These are phyloP conservation scores for Tinospora cordifolia DNA, from an alignment of 164 flowering plant species.

Conservation along the genomic window DNA sequence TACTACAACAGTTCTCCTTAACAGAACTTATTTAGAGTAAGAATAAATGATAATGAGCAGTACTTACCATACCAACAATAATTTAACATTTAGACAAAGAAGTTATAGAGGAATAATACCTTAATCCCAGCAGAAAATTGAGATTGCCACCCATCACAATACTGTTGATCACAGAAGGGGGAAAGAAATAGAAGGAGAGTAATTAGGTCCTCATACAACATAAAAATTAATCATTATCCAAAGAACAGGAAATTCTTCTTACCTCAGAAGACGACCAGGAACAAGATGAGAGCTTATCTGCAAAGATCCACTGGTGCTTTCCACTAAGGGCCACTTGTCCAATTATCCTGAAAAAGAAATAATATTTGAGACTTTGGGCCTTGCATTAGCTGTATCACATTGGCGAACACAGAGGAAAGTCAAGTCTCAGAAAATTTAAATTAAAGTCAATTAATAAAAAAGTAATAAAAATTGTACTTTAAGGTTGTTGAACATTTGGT, in stretches of 20 bases:
- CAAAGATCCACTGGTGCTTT: conserved; percentile 57
- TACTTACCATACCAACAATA: background rate
- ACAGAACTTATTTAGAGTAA: too few species aligned
- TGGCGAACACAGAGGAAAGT: background rate
- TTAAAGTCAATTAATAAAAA: too few species aligned
- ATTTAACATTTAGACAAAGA: background rate
- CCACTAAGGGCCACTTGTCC: conserved; percentile 72
- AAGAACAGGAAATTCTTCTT: conserved; percentile 5
- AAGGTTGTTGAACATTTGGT: too few species aligned
- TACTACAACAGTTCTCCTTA: background rate
- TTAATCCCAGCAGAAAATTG: conserved; percentile 69
- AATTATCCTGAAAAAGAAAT: conserved; percentile 45
- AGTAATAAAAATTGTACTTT: too few species aligned
- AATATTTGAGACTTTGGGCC: background rate
- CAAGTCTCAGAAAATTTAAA: background rate
- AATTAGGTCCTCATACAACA: background rate
- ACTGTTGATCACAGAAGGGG: conserved; percentile 22
- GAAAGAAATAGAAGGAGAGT: background rate
- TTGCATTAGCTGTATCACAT: background rate
- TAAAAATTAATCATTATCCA: background rate
- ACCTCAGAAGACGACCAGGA: conserved; percentile 48
- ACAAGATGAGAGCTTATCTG: conserved; percentile 29
- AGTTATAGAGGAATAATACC: conserved; percentile 29
- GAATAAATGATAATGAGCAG: too few species aligned
- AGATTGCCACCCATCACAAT: conserved; percentile 48